phyloP scores from a whole-genome alignment of 257 asterid species.

The Sherardia arvensis region DNA sequence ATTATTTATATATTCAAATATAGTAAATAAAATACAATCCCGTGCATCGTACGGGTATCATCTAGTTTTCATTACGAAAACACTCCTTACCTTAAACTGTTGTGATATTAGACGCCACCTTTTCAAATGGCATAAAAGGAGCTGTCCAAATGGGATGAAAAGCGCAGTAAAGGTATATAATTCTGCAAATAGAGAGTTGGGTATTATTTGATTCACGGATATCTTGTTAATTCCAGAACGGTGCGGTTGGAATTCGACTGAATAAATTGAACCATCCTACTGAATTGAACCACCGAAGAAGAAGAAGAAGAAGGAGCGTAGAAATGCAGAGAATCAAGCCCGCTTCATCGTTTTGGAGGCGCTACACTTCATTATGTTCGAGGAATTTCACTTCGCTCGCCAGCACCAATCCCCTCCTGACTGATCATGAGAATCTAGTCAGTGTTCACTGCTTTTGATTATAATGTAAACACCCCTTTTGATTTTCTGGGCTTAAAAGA shows the following conservation, averaged over 20 bases:
- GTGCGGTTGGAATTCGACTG: too few species aligned
- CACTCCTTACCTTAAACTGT: not conserved
- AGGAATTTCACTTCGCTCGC: constrained; percentile 37
- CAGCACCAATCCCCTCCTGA: constrained; percentile 27
- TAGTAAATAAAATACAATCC: too few species aligned
- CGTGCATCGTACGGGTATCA: too few species aligned
- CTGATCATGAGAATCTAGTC: constrained; percentile 44
- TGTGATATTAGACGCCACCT: not conserved
- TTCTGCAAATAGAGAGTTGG: too few species aligned
- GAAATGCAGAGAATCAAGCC: constrained; percentile 36
- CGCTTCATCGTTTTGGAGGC: constrained; percentile 29
- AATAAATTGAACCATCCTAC: not conserved
- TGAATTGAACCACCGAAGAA: not conserved
- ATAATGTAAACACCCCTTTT: not conserved
- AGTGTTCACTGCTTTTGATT: constrained; percentile 12
- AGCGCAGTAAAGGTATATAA: too few species aligned
- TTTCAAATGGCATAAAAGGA: too few species aligned
- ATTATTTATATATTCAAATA: too few species aligned
- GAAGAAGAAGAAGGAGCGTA: constrained; percentile 1
- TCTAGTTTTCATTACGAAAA: too few species aligned
- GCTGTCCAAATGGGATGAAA: too few species aligned
- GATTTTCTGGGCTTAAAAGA: not conserved
- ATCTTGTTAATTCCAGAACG: too few species aligned
- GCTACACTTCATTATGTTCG: constrained; percentile 15
- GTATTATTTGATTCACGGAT: too few species aligned